Conservation (phyloP, 208 protist genomes). For the Trichomonas gallinae region DNA sequence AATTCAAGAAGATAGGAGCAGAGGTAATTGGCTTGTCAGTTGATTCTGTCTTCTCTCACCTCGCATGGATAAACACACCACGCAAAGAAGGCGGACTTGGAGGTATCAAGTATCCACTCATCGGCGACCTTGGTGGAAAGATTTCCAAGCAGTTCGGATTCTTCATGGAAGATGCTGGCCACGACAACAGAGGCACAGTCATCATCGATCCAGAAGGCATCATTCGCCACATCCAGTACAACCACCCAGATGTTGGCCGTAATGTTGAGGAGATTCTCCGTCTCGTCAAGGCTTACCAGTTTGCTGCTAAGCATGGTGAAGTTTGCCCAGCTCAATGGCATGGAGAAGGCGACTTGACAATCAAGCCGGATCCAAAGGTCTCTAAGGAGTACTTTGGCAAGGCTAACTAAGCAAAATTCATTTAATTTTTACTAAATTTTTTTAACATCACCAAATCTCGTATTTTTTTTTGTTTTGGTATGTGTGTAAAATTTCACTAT, state of each 20-base stretch:
- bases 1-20: not conserved
- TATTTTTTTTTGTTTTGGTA: too few relatives aligned
- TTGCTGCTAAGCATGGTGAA: constrained; percentile 12
- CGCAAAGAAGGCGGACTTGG: constrained; percentile 87
- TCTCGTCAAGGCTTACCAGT: not conserved
- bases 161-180: constrained; percentile 54
- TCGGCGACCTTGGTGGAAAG: constrained; percentile 75
- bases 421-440: too few relatives aligned
- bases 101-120: constrained; percentile 72
- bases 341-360: not conserved
- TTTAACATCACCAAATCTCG: too few relatives aligned
- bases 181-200: not conserved
- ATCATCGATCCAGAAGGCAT: constrained; percentile 12
- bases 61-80: too few relatives aligned
- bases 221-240: not conserved
- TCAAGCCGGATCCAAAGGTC: not conserved
- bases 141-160: constrained; percentile 72
- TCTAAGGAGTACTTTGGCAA: too few relatives aligned
- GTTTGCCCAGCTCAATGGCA: too few relatives aligned
- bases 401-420: too few relatives aligned
- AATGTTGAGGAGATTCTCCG: constrained; percentile 4
- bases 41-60: constrained; percentile 63
- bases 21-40: not conserved
- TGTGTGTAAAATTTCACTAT: too few relatives aligned
- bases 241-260: not conserved